Base-by-base conservation (phyloP, 208 protist species). In the Trypanosoma scelopori region DNA sequence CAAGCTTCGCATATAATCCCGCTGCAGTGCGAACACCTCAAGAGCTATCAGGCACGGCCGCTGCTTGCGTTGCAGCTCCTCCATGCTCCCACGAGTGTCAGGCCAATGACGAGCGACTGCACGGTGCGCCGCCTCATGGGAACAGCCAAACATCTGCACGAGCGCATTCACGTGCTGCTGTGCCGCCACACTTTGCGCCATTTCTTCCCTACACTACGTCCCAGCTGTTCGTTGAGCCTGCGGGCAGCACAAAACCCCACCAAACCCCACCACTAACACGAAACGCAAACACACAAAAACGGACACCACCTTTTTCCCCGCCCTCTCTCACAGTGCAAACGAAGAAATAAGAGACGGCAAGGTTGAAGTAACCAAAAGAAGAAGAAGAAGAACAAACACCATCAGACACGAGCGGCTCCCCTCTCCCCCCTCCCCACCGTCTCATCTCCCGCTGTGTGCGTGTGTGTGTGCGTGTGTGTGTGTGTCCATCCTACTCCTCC, bases 1-100 rank as follows among this genome's bases (percentile, higher is more conserved):
- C 28, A 69, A n/a, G 15, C 56, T 55, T 1, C 71, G 41, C 16
- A 82, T 7, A 48, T 85, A 85, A 45, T 74, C 61, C 22, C 61
- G 41, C 56, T 90, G 86, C 20, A 55, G 64, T 2, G 42, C 46
- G n/a, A 72, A 72, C 13, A 92, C 64, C 11, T 84, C 74, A 23
- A 92, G 52, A 12, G 64, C 76, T 51, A 88, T 55, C 16, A 89
- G 43, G 43, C 74, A 85, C 6, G 82, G 74, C 5, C 32, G 28
- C 6, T 37, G 63, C 68, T 84, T 89, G 3, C 45, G 65, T 3
- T 49, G 27, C 43, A 88, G 6, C 22, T 64, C 65, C 43, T 55
- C 35, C 20, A 45, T 32, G 25, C 53, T 62, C 11, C 28, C 28
- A 22, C 53, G 28, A 3, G 45, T 30, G 20, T 69, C 43, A 6